Evolutionary conservation across 371 early-diverging fungal genomes (phyloP).

Genomic region (Globomyces sp.): DNA sequence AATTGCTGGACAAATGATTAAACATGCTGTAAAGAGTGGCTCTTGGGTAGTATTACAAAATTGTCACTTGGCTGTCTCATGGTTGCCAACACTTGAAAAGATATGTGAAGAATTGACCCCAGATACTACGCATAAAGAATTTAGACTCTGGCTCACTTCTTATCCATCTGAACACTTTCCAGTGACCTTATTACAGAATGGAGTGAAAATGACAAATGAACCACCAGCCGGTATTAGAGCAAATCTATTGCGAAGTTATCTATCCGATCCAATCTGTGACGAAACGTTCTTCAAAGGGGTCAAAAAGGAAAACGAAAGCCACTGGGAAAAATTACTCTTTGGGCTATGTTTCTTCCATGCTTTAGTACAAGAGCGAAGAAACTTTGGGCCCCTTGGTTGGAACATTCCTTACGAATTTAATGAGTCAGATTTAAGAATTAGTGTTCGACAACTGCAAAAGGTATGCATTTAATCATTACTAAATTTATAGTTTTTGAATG

Average conservation of each 20-base stretch:
- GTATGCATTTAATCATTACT: slow-evolving; percentile 15
- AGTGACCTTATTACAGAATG: slow-evolving; percentile 57
- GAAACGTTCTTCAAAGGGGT: slow-evolving; percentile 49
- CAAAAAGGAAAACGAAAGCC: slow-evolving; percentile 36
- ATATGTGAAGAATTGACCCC: slow-evolving; percentile 58
- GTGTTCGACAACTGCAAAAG: slow-evolving; percentile 56
- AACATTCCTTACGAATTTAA: slow-evolving; percentile 64
- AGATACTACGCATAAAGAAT: slow-evolving; percentile 50
- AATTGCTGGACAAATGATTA: slow-evolving; percentile 55
- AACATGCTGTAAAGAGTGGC: slow-evolving; percentile 47
- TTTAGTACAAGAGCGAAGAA: slow-evolving; percentile 57
- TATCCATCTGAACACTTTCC: slow-evolving; percentile 61
- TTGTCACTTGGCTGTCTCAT: slow-evolving; percentile 59
- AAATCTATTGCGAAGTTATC: slow-evolving; percentile 50
- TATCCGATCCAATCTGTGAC: slow-evolving; percentile 58
- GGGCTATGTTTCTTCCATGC: slow-evolving; percentile 63
- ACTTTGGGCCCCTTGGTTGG: slow-evolving; percentile 64
- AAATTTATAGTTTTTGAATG: slow-evolving; percentile 46
- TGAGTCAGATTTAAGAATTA: slow-evolving; percentile 56
- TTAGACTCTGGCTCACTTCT: slow-evolving; percentile 57
- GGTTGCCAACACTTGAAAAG: slow-evolving; percentile 58
- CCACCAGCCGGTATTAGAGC: slow-evolving; percentile 58
- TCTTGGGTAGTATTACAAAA: slow-evolving; percentile 62
- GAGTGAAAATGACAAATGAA: slow-evolving; percentile 64
- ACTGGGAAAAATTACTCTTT: slow-evolving; percentile 56